Evolutionary conservation across 768 basidiomycete species (phyloP), one percentile per base, ranked within the genome.

Genomic region (Agaricus subrufescens): DNA sequence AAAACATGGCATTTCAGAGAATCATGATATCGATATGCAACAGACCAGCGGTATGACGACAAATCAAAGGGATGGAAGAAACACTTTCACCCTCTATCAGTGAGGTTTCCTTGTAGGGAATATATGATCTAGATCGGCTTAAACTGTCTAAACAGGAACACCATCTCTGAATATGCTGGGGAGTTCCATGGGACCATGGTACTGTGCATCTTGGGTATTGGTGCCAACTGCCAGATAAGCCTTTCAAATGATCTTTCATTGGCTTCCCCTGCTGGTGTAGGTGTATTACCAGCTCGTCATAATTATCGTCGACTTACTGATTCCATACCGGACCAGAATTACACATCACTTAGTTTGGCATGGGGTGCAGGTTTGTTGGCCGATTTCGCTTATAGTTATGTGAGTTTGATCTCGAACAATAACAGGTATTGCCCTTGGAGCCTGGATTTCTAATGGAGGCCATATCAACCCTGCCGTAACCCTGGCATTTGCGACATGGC

Each of bases 381-480:
- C 34, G 27, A 11, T 25, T 12, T 9, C 6, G n/a, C 7, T 23
- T 26, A 34, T 6, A 26, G 7, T 39, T 43, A 14, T 30, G 26
- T 6, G 9, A 54, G 14, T 5, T 31, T 54, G 43, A 53, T 14
- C n/a, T 14, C 3, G 19, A 19, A 6, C 26, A 26, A 27, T 19
- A 11, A 29, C 30, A 58, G 80, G 81, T 29, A 67, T 78, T 4
- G 76, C 79, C 10, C 64, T 87, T 58, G 85, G 82, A 38, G 83
- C 81, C 3, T 86, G 83, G 84, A 73, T 85, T 49, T 86, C 85
- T 39, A 84, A 83, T 11, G 85, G 84, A 11, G 85, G 85, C 23
- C 85, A 87, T 61, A 75, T 86, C 57, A 86, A 86, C 61, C 84
- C 84, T 19, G 80, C 83, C 12, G 84, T 82, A 66, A 89, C 87